A percentile compares a stretch with the other conserved stretches of the same genome.
These are phyloP conservation scores for Mangifera indica DNA, from an alignment of 345 rosid genomes.

Conservation along the genomic window DNA sequence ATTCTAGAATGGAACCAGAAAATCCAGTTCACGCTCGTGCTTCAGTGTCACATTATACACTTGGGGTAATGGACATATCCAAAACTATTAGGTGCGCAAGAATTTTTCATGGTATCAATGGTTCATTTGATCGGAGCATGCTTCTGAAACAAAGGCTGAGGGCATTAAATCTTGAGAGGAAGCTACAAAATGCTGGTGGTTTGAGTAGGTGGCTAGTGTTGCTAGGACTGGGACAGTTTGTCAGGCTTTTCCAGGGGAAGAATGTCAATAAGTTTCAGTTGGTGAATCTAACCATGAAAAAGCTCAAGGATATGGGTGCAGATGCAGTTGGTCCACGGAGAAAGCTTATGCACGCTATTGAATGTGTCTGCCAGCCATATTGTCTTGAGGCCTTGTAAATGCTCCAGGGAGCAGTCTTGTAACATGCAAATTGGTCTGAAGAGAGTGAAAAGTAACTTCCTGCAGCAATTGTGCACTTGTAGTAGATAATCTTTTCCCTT, in stretches of 20 bases:
- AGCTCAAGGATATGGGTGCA: slow-evolving; percentile 96
- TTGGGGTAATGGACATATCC: slow-evolving; percentile 30
- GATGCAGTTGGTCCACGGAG: slow-evolving; percentile 90
- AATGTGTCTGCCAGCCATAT: slow-evolving; percentile 70
- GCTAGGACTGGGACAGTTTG: slow-evolving; percentile 78
- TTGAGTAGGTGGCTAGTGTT: slow-evolving; percentile 73
- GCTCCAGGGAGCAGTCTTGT: slow-evolving; percentile 2
- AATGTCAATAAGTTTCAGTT: slow-evolving; percentile 63
- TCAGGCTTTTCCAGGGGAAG: slow-evolving; percentile 57
- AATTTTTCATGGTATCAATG: slow-evolving; percentile 33
- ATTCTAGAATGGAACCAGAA: slow-evolving; percentile 22
- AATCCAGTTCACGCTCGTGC: slow-evolving; percentile 4
- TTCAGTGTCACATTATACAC: slow-evolving; percentile 18
- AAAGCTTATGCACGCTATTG: slow-evolving; percentile 91
- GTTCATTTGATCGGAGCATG: slow-evolving; percentile 35
- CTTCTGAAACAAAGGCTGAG: slow-evolving; percentile 56
- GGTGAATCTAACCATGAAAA: slow-evolving; percentile 82
- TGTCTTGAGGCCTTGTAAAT: slow-evolving; percentile 37
- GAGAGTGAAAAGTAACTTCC: neutral
- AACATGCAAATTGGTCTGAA: neutral
- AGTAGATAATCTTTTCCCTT: neutral
- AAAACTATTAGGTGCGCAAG: slow-evolving; percentile 37
- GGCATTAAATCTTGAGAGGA: slow-evolving; percentile 68
- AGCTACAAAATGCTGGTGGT: slow-evolving; percentile 76
- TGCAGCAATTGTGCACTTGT: neutral